These are phyloP conservation scores for Pseudogymnoascus verrucosus DNA, from an alignment of 2,329 filamentous ascomycete genomes.

Conservation along the genomic window DNA sequence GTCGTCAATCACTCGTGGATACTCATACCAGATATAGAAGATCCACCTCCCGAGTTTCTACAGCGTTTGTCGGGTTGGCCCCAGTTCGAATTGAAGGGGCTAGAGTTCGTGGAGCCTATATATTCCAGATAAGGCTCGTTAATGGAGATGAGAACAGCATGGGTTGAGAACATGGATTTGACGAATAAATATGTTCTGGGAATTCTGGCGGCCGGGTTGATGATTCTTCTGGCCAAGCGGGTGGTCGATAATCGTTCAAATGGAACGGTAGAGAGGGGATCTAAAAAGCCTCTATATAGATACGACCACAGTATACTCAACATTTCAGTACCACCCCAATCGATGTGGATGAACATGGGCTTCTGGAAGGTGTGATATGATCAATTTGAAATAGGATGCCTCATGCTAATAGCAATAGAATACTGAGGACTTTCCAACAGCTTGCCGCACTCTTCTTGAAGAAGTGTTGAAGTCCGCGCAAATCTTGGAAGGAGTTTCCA, in stretches of 20 bases:
- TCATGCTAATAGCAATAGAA: constrained; percentile 10
- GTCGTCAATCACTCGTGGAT: neutral
- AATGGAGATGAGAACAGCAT: constrained; percentile 2
- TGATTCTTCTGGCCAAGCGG: constrained; percentile 9
- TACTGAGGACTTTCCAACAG: constrained; percentile 12
- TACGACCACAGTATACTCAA: constrained; percentile 15
- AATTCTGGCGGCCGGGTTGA: neutral
- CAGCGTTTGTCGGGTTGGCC: neutral
- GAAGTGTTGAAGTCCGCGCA: constrained; percentile 12
- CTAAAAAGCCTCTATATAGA: constrained; percentile 12
- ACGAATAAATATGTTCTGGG: constrained; percentile 9
- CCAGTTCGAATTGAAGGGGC: neutral
- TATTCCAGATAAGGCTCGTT: neutral
- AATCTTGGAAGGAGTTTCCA: constrained; percentile 7
- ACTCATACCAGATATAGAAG: neutral
- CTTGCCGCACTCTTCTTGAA: constrained; percentile 13
- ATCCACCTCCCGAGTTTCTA: neutral
- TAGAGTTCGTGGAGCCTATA: neutral
- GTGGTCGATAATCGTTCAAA: constrained; percentile 3
- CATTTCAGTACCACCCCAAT: constrained; percentile 9
- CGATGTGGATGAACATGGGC: constrained; percentile 17
- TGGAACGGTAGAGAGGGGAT: neutral
- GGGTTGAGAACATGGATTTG: constrained; percentile 5
- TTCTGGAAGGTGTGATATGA: constrained; percentile 13
- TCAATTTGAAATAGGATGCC: neutral